A percentile compares a stretch with the other conserved stretches of the same genome.
These are phyloP conservation scores for Xylariaceae sp. DNA, from an alignment of 2,329 filamentous ascomycete species.

Conservation along the genomic window DNA sequence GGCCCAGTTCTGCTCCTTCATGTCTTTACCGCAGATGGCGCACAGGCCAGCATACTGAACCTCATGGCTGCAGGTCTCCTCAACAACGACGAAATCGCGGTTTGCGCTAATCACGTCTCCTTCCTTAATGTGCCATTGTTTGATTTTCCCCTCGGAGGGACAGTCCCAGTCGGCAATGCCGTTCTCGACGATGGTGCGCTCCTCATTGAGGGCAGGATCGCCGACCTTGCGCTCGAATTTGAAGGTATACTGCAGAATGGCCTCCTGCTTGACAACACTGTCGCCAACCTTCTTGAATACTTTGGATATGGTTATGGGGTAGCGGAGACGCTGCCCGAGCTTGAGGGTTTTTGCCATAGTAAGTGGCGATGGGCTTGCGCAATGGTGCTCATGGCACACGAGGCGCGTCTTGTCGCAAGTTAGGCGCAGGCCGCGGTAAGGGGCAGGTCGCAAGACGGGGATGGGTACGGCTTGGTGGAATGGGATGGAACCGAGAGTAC, in stretches of 20 bases:
- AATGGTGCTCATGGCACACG: constrained; percentile 22
- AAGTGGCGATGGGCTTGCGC: constrained; percentile 14
- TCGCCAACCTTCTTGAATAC: constrained; percentile 75
- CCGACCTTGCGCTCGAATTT: constrained; percentile 73
- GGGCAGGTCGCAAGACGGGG: too few species aligned
- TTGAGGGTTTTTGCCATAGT: constrained; percentile 44
- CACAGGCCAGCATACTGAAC: constrained; percentile 90
- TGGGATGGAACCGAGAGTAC: too few species aligned
- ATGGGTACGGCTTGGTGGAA: too few species aligned
- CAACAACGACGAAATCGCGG: constrained; percentile 65
- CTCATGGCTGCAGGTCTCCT: constrained; percentile 88
- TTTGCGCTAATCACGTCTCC: constrained; percentile 61
- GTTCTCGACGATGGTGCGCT: constrained; percentile 64
- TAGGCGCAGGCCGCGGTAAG: neutral
- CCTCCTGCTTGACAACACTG: constrained; percentile 68
- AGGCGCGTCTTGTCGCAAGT: constrained; percentile 17
- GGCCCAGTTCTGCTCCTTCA: constrained; percentile 87
- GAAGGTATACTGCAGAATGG: constrained; percentile 84
- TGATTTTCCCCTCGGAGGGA: constrained; percentile 74
- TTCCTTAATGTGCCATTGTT: constrained; percentile 69
- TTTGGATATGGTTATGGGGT: constrained; percentile 88
- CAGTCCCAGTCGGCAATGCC: constrained; percentile 76
- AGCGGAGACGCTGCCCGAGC: constrained; percentile 66
- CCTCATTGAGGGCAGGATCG: constrained; percentile 57
- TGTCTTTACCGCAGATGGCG: constrained; percentile 89